phyloP scores from a whole-genome alignment of 768 basidiomycete species.

The Tubosaeta brunneosetosa region DNA sequence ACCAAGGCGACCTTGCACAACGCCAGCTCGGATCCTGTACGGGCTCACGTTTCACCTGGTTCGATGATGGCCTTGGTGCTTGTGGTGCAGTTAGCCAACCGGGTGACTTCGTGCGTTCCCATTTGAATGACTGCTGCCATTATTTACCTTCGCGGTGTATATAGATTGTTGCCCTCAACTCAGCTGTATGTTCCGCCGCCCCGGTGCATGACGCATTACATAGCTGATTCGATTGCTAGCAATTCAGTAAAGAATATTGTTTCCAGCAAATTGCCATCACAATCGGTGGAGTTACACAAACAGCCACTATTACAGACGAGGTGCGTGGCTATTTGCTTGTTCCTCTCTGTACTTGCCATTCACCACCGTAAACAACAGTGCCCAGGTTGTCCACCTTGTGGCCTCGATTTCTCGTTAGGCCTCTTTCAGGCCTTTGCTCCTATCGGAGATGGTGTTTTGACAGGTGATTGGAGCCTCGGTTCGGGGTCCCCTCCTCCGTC shows the following conservation, averaged over 20 bases:
- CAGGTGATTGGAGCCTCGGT: constrained; percentile 52
- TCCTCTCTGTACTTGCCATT: background rate
- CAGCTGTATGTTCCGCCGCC: constrained; percentile 15
- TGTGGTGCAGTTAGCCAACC: constrained; percentile 32
- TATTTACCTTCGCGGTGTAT: constrained; percentile 3
- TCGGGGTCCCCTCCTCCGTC: constrained; percentile 21
- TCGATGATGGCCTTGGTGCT: constrained; percentile 41
- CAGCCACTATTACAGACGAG: constrained; percentile 60
- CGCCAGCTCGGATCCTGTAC: constrained; percentile 19
- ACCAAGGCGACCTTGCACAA: constrained; percentile 18
- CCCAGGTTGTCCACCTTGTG: constrained; percentile 58
- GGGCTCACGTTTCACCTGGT: constrained; percentile 35
- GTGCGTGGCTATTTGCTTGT: constrained; percentile 29
- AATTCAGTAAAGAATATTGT: constrained; percentile 57
- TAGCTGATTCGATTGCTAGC: constrained; percentile 33
- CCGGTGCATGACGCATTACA: background rate
- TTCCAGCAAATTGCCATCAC: constrained; percentile 58
- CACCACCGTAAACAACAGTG: constrained; percentile 39
- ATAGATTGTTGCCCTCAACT: constrained; percentile 51
- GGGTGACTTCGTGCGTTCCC: constrained; percentile 32
- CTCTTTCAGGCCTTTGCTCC: constrained; percentile 61
- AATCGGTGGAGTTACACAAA: constrained; percentile 50
- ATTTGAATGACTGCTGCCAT: background rate
- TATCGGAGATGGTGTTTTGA: constrained; percentile 48
- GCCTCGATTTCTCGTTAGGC: constrained; percentile 64